Evolutionary conservation across 2,329 filamentous ascomycete genomes (phyloP), one percentile per base, ranked within the genome.

Genomic region (Trichoderma semiorbis): DNA sequence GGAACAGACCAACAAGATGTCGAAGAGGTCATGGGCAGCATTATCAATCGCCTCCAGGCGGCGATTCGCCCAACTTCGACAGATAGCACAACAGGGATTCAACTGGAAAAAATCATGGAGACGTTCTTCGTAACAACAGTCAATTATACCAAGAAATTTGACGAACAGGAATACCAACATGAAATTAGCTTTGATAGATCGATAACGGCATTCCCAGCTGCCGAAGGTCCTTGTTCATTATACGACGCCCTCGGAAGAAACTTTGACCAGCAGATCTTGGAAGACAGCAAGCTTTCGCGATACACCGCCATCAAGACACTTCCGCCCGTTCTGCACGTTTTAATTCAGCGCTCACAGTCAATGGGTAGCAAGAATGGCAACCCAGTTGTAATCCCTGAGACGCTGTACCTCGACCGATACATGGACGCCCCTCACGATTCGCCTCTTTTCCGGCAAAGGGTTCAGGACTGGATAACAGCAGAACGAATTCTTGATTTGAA

Each of bases 1-100:
- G 86, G 86, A 3, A 88, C 86, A 0, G 85, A 93, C 39, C 96
- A 99, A 78, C 95, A 99, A 82, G 96, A 99, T 81, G 95, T 98
- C 5, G 94, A 94, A 14, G 96, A 99, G 81, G 95, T 98, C 60
- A 95, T 98, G 83, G 94, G 94, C 72, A 96, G 95, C 77, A 93
- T 97, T 30, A 89, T 98, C 72, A 94, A 95, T 78, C 92, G 96
- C 65, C 85, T 98, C n/a, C 93, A 96, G 77, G 94, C 93, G 67
- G 95, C 95, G 3, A 95, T 98, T 78, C 90, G 88, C 71, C 88
- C 93, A 7, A 87, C 87, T n/a, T 88, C 87, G 4, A 89, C 93
- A 72, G 80, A 83, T 71, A 82, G 86, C 7, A 87, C 80, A 34
- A 84, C 90, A 58, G 92, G 92, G 3, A 92, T 97, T 74, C 95